Evolutionary conservation across 1,284 basidiomycete genomes (phyloP), one percentile per base, ranked within the genome.

Genomic region (Porphyrellus sp.): DNA sequence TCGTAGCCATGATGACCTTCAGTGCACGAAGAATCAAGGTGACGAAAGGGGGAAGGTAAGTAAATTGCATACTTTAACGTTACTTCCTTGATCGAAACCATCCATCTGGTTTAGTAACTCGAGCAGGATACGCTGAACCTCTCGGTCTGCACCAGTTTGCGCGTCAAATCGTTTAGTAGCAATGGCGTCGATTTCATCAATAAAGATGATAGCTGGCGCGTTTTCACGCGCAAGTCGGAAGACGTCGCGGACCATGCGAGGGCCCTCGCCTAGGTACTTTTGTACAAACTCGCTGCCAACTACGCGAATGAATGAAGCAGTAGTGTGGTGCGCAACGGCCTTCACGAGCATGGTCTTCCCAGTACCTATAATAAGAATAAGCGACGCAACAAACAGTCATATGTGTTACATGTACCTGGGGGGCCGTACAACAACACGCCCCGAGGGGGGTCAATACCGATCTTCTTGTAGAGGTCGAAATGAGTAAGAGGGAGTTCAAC

Each of bases 291-390:
- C 96, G 62, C 91, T 95, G 21, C 97, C 97, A 25, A 98, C 95
- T 6, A 99, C 97, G 48, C 97, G 91, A 64, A 99, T 99, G 76
- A 99, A 99, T 20, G 93, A 82, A 11, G 96, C 96, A 0, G 94
- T 96, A 18, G 96, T 99, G 63, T 98, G 93, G 67, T 97, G 91
- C 34, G 96, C 96, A 21, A 99, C 96, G 15, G 96, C 96, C 72
- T 99, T 99, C 55, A 99, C 96, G 55, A 99, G 78, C 96, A 99
- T 98, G 1, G 97, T 99, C 75, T 99, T 99, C 38, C 96, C 96
- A 6, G 96, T 99, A 59, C 95, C 95, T 95, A 53, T 3, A 30
- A 21, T 18, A 9, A 16, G 43, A 44, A 46, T 71, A 25, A 57
- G 46, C 7, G 16, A 24, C n/a, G 23, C 16, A 43, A 46, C 9